phyloP scores from a whole-genome alignment of 306 rosid species.

The Calophaca sinica region DNA sequence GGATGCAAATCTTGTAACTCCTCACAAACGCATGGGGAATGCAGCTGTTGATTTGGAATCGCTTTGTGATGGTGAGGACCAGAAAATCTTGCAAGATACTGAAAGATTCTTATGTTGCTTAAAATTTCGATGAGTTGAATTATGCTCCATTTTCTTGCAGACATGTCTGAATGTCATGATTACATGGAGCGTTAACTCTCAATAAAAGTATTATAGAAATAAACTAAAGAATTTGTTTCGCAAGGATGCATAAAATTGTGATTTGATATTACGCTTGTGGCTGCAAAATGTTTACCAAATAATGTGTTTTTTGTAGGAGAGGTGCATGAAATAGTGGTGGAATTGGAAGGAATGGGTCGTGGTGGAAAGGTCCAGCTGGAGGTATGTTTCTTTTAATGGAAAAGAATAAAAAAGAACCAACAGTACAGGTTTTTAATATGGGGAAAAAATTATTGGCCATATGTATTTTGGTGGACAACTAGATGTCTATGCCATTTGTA shows the following conservation, averaged over 20 bases:
- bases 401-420: conserved; percentile 5
- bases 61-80: conserved; percentile 84
- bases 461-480: conserved; percentile 28
- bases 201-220: conserved; percentile 15
- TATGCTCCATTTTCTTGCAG: conserved; percentile 19
- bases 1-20: conserved; percentile 98
- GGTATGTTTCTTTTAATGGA: conserved; percentile 61
- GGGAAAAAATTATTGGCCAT: conserved; percentile 23
- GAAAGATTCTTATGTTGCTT: conserved; percentile 38
- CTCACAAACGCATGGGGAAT: conserved; percentile 99
- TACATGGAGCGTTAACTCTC: conserved; percentile 10
- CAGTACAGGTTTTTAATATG: neutral
- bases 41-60: conserved; percentile 70
- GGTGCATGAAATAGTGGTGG: conserved; percentile 75
- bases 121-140: conserved; percentile 35
- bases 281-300: conserved; percentile 34
- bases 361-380: conserved; percentile 89
- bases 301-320: conserved; percentile 66
- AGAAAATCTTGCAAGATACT: conserved; percentile 38
- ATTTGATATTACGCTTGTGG: conserved; percentile 19
- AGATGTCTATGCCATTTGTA: neutral
- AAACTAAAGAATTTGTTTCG: conserved; percentile 16
- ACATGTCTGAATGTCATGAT: conserved; percentile 28
- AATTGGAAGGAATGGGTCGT: conserved; percentile 98
- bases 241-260: conserved; percentile 7